Base-by-base conservation (phyloP, 2,329 filamentous ascomycete genomes). In the Dactylellina parvicollis region DNA sequence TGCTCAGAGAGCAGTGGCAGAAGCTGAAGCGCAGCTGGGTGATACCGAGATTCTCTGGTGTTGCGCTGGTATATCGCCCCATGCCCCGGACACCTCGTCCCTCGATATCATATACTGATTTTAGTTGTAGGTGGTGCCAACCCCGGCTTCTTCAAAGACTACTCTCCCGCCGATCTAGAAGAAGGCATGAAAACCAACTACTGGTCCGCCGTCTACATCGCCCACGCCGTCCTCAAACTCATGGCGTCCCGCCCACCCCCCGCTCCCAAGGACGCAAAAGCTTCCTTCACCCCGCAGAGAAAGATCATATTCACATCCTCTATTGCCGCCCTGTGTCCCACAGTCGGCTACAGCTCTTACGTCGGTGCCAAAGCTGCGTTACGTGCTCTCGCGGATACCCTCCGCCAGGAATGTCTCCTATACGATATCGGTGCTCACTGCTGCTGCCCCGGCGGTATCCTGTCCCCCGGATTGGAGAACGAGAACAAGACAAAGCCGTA, bases 301-400 rank as follows among this genome's bases (percentile, higher is more conserved):
- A 94, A 98, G 81, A 85, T 99, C 75, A 87, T 99, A 79, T 91
- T 98, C 81, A 98, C 95, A 0, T 88, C 89, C 14, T 95, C 90
- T 20, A 86, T 89, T 4, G 82, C 89, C 16, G 90, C 90, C 1
- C 90, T 96, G 77, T 88, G 90, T 77, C 87, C 91, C 10, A 81
- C 96, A 32, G 86, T 89, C 10, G 95, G 95, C 24, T 99, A 99
- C 81, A 85, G 85, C 0, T 86, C 92, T 0, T 99, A 99, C 81
- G 86, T 88, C 0, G 92, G 94, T 2, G 85, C 90, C 64, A 99
- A 99, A 82, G 89, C 89, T 60, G 95, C 95, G 1, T 84, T 99
- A 76, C 88, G 92, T 67, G 89, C 88, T 14, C 84, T 99, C 12
- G 90, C 90, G 60, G 95, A 99, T 79, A 89, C 89, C 0, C 84